These are phyloP conservation scores for Acanthamoeba castellanii DNA, from an alignment of 208 protist species.

Conservation along the genomic window DNA sequence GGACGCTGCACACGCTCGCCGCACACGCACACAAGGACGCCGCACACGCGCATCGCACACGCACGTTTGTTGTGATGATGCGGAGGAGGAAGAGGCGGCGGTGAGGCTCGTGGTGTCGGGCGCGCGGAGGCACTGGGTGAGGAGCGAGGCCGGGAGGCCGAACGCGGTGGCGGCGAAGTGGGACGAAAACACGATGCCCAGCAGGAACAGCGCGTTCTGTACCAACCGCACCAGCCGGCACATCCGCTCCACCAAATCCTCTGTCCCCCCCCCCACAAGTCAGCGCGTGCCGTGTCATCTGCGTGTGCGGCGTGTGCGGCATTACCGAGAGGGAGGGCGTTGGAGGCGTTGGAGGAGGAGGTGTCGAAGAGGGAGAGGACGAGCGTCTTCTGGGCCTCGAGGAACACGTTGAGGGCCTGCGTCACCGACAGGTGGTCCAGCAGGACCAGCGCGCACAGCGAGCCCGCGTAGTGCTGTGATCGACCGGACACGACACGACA, in stretches of 20 bases:
- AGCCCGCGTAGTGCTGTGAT: slow-evolving; percentile 35
- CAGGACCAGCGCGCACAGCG: slow-evolving; percentile 17
- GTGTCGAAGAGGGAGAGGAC: slow-evolving; percentile 35
- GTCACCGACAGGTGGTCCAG: background rate
- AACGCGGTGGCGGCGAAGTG: background rate
- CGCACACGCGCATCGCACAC: too few species aligned
- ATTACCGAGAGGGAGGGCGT: background rate
- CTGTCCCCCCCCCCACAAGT: too few species aligned
- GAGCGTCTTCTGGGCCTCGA: background rate
- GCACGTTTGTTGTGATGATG: too few species aligned
- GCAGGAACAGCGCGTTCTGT: background rate
- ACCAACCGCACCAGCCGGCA: background rate
- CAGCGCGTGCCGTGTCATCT: too few species aligned
- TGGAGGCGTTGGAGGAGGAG: background rate
- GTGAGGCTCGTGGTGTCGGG: background rate
- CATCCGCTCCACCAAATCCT: slow-evolving; percentile 6
- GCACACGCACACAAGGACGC: too few species aligned
- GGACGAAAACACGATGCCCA: background rate
- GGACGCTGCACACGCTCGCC: too few species aligned
- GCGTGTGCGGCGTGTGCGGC: too few species aligned
- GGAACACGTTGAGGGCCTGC: slow-evolving; percentile 19
- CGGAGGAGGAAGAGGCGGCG: background rate
- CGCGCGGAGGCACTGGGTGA: background rate
- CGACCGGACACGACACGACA: background rate
- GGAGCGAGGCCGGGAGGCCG: background rate